Percentiles rank a stretch among this genome's conserved stretches.
Evolutionary conservation across 2,329 filamentous ascomycete species (phyloP).

Genomic region (Rasamsonia emersonii): DNA sequence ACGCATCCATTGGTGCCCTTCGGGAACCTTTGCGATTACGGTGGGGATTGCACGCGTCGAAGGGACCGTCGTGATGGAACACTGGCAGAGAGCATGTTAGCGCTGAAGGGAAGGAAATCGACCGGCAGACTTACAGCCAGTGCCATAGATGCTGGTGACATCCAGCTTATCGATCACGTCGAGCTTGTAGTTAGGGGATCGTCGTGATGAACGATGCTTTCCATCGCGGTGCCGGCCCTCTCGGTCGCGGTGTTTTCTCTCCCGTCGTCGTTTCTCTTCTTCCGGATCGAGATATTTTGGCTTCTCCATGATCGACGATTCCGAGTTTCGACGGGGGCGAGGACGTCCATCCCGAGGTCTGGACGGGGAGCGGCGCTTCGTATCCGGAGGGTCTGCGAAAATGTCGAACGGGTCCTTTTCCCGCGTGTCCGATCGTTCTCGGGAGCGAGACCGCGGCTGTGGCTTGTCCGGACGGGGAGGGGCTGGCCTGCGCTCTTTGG

Average conservation of each 20-base stretch:
- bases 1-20: conserved; percentile 90
- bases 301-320: conserved; percentile 52
- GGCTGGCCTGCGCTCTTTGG: conserved; percentile 27
- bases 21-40: conserved; percentile 78
- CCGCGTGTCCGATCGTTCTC: conserved; percentile 15
- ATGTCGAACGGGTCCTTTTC: conserved; percentile 36
- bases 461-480: conserved; percentile 28
- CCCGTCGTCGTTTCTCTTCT: conserved; percentile 42
- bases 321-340: conserved; percentile 52
- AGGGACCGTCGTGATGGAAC: conserved; percentile 95
- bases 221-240: conserved; percentile 34
- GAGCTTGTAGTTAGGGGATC: conserved; percentile 41
- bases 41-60: conserved; percentile 91
- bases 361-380: conserved; percentile 17
- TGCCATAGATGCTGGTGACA: conserved; percentile 90
- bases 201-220: conserved; percentile 27
- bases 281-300: conserved; percentile 41
- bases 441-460: conserved; percentile 10
- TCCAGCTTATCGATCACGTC: conserved; percentile 96
- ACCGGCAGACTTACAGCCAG: conserved; percentile 58
- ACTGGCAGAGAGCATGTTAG: conserved; percentile 46
- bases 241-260: conserved; percentile 43
- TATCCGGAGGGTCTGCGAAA: conserved; percentile 36
- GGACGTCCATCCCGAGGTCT: conserved; percentile 31
- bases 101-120: not conserved